Evolutionary conservation across 768 basidiomycete species (phyloP).

Genomic region (Boletus coccyginus): DNA sequence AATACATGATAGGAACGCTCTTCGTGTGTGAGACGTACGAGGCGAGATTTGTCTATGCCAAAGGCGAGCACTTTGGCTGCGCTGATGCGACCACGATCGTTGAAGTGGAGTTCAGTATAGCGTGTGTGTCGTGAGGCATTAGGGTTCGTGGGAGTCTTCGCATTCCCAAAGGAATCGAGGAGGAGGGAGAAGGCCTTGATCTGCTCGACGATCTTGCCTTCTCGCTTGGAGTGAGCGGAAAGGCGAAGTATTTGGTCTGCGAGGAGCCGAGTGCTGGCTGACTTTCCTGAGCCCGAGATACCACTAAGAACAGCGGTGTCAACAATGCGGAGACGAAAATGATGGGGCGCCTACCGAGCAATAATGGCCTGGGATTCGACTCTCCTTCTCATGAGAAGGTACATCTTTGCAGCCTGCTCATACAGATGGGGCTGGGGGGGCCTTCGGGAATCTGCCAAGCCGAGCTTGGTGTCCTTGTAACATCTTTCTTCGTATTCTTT

Average conservation of each 20-base stretch:
- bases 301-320: constrained; percentile 40
- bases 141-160: constrained; percentile 61
- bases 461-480: constrained; percentile 51
- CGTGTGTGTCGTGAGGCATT: constrained; percentile 62
- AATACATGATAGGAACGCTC: constrained; percentile 67
- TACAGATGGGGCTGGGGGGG: constrained; percentile 58
- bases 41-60: constrained; percentile 61
- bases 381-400: constrained; percentile 55
- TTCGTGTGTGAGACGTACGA: constrained; percentile 51
- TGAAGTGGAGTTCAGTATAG: constrained; percentile 62
- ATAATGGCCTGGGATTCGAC: constrained; percentile 54
- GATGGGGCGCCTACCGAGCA: constrained; percentile 42
- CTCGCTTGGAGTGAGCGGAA: constrained; percentile 55
- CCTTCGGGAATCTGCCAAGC: constrained; percentile 34
- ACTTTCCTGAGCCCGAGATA: constrained; percentile 63
- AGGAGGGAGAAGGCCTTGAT: constrained; percentile 52
- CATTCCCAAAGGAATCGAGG: constrained; percentile 63
- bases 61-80: constrained; percentile 58
- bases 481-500: constrained; percentile 54
- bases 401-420: constrained; percentile 59
- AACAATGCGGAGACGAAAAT: constrained; percentile 11
- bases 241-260: constrained; percentile 59
- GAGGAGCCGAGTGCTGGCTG: constrained; percentile 49
- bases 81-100: constrained; percentile 50
- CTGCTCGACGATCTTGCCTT: constrained; percentile 50